Evolutionary conservation across 2,329 filamentous ascomycete genomes (phyloP), one percentile per base, ranked within the genome.

Genomic region (Colletotrichum agaves): DNA sequence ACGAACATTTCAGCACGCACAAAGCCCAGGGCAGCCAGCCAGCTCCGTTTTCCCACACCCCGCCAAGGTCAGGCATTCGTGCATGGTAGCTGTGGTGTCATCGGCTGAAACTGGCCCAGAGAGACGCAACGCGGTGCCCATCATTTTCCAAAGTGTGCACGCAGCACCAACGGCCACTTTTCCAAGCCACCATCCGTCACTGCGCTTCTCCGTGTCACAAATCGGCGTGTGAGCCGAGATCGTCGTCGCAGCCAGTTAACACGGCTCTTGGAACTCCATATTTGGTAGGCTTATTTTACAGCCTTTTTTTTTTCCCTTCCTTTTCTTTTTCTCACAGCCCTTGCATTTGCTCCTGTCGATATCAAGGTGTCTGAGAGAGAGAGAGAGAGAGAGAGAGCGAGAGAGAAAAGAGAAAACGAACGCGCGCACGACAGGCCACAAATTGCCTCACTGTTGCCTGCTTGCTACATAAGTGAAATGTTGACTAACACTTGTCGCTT

Each of bases 1-100:
- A 72, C 70, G 70, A 70, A 73, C 65, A 70, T 74, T 72, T 74
- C 71, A 74, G 73, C 61, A 74, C 73, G 74, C 67, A 67, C 55
- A 43, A 60, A 50, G 41, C 56, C 37, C 33, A 35, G 57, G 53
- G 41, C 44, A 62, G 66, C 61, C 55, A 68, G 61, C 53, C 59
- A 31, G 47, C 46, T 66, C 57, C 47, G 33, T 8, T 43, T 52
- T 39, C 39, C 47, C 55, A 60, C 53, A 60, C 61, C 55, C 61
- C 57, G 50, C 66, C 66, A 63, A 70, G 59, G 35, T 67, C 17
- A 67, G 67, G 68, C 64, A 64, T 57, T 67, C 53, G 69, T 70
- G 69, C 69, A 70, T 66, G 53, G 46, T 49, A 43, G 50, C 63
- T 47, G 57, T 70, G 44, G 68, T 69, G 61, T 46, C 65, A 69